A percentile compares a stretch with the other conserved stretches of the same genome.
phyloP scores from a whole-genome alignment of 2,329 filamentous ascomycete genomes.

The Arthrobotrys sinensis region DNA sequence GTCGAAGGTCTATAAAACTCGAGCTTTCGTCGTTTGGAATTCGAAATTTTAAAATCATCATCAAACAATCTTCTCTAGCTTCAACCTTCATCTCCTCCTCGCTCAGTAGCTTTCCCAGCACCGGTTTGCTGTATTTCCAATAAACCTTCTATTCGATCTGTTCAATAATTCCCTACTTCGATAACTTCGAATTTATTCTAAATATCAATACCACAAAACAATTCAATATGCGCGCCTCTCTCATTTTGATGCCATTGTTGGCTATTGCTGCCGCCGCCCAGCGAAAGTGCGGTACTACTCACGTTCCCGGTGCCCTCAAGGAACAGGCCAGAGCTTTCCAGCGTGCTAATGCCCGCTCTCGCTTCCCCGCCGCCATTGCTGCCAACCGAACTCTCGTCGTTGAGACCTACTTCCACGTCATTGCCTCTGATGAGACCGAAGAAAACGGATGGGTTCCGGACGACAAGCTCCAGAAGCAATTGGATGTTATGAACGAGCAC shows the following conservation, averaged over 20 bases:
- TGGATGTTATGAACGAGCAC: constrained; percentile 70
- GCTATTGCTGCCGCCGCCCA: constrained; percentile 49
- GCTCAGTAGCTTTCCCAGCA: constrained; percentile 21
- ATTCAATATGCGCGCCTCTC: constrained; percentile 57
- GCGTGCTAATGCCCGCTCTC: constrained; percentile 48
- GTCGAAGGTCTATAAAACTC: constrained; percentile 48
- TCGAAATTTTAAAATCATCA: constrained; percentile 50
- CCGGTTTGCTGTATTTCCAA: constrained; percentile 25
- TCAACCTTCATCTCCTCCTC: constrained; percentile 24
- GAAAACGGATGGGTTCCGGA: constrained; percentile 61
- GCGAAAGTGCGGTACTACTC: constrained; percentile 48
- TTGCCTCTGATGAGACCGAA: constrained; percentile 65
- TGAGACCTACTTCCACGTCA: constrained; percentile 66
- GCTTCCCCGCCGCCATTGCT: constrained; percentile 15
- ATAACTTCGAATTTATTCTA: constrained; percentile 7
- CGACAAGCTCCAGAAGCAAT: constrained; percentile 67
- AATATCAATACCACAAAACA: not conserved
- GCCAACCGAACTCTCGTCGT: constrained; percentile 55
- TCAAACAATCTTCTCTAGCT: constrained; percentile 44
- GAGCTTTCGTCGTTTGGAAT: constrained; percentile 49
- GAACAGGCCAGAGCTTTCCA: constrained; percentile 54
- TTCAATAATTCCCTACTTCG: constrained; percentile 29
- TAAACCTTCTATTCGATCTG: constrained; percentile 16
- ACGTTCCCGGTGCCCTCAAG: constrained; percentile 53
- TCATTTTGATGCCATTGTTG: constrained; percentile 59